These are phyloP conservation scores for Paramecium primaurelia DNA, from an alignment of 73 alveolate species.

Conservation along the genomic window DNA sequence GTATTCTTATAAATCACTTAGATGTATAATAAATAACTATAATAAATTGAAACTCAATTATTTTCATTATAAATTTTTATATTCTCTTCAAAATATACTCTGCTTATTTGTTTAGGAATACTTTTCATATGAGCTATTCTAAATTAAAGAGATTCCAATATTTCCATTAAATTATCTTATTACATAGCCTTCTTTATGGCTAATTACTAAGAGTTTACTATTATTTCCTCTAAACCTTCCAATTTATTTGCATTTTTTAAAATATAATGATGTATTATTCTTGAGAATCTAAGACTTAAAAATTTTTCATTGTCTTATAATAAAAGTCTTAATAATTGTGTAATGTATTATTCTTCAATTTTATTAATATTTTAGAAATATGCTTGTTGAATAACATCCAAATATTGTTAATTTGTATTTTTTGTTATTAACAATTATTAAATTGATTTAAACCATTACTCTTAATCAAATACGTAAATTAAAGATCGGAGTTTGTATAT, in stretches of 20 bases:
- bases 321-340: not conserved
- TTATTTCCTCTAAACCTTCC: not conserved
- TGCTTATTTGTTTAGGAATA: not conserved
- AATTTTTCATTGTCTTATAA: not conserved
- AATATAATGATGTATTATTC: not conserved
- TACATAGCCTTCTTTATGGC: not conserved
- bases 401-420: not conserved
- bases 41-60: not conserved
- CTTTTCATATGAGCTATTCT: not conserved
- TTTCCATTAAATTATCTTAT: not conserved
- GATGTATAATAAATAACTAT: not conserved
- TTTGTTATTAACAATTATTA: not conserved
- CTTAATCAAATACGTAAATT: not conserved
- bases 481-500: not conserved
- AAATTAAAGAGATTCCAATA: not conserved
- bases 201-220: not conserved
- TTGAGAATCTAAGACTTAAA: not conserved
- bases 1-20: not conserved
- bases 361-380: not conserved
- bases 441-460: not conserved
- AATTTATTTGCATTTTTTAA: not conserved
- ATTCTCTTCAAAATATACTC: conserved; percentile 1
- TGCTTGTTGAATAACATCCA: not conserved
- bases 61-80: not conserved
- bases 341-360: not conserved